phyloP scores from a whole-genome alignment of 1,139 yeast species.

The Blastobotrys proliferans region DNA sequence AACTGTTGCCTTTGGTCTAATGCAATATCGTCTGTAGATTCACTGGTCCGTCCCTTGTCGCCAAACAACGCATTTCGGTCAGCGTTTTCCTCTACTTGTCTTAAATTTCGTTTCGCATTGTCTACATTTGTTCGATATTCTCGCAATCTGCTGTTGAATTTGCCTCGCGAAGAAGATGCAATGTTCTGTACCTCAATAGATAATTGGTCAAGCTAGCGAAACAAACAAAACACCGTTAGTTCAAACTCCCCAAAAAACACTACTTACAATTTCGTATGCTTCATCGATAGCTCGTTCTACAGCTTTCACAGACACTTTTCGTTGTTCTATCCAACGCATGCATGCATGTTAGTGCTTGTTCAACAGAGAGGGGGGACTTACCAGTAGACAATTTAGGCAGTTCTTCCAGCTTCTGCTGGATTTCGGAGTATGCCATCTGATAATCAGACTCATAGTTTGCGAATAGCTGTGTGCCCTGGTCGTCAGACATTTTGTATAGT shows the following conservation, averaged over 20 bases:
- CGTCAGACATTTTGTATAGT: too few relatives aligned
- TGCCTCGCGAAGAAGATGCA: conserved; percentile 64
- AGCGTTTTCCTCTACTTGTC: conserved; percentile 43
- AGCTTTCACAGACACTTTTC: conserved; percentile 37
- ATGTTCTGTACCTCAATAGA: conserved; percentile 74
- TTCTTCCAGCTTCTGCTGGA: conserved; percentile 60
- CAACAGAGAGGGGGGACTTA: too few relatives aligned
- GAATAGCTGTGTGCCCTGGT: conserved; percentile 46
- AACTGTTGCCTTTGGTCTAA: conserved; percentile 79
- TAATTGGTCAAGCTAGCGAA: conserved; percentile 68
- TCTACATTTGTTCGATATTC: conserved; percentile 62
- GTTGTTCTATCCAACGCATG: conserved; percentile 19
- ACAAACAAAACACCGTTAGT: background rate
- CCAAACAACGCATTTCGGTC: conserved; percentile 70
- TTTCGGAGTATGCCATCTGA: conserved; percentile 67
- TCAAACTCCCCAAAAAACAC: background rate
- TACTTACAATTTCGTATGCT: conserved; percentile 57
- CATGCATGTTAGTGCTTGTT: background rate
- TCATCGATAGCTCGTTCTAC: conserved; percentile 72
- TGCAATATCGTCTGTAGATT: conserved; percentile 39
- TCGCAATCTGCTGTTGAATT: conserved; percentile 67
- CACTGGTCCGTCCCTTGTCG: conserved; percentile 35
- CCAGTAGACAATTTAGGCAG: conserved; percentile 48
- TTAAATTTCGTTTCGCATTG: conserved; percentile 48
- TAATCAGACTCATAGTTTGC: conserved; percentile 69